Evolutionary conservation across 2,329 filamentous ascomycete species (phyloP).

Genomic region (Calonectria multiphialidica): DNA sequence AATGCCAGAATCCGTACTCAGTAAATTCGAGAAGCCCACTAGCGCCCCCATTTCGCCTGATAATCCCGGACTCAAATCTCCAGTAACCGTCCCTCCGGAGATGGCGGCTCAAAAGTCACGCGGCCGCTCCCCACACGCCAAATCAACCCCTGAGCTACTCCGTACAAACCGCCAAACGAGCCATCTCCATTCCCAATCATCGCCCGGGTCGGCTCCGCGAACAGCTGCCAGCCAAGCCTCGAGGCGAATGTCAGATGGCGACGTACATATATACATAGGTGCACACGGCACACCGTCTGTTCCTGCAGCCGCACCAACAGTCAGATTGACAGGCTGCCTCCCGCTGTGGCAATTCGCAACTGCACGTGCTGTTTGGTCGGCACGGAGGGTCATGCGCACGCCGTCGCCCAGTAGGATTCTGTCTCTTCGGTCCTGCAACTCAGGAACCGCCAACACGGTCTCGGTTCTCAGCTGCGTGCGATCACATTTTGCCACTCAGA

Average conservation of each 20-base stretch:
- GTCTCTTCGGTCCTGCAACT: not conserved
- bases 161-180: not conserved
- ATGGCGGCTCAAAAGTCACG: slow-evolving; percentile 45
- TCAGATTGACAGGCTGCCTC: not conserved
- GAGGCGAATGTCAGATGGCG: not conserved
- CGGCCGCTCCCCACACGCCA: slow-evolving; percentile 28
- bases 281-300: not conserved
- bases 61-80: slow-evolving; percentile 25
- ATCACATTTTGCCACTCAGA: slow-evolving; percentile 20
- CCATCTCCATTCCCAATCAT: slow-evolving; percentile 5
- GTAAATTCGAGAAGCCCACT: slow-evolving; percentile 43
- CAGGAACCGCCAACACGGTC: slow-evolving; percentile 17
- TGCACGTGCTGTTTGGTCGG: slow-evolving; percentile 10
- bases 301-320: not conserved
- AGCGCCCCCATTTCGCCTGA: slow-evolving; percentile 30
- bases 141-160: slow-evolving; percentile 31
- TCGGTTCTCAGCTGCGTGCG: slow-evolving; percentile 2
- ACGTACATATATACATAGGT: not conserved
- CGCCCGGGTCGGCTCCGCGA: slow-evolving; percentile 6
- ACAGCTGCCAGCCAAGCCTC: not conserved
- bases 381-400: slow-evolving; percentile 16
- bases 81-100: slow-evolving; percentile 32
- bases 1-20: slow-evolving; percentile 12
- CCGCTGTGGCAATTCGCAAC: not conserved
- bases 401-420: not conserved